phyloP scores from a whole-genome alignment of 495 filamentous ascomycete species.

The Penicillium diatomitis region DNA sequence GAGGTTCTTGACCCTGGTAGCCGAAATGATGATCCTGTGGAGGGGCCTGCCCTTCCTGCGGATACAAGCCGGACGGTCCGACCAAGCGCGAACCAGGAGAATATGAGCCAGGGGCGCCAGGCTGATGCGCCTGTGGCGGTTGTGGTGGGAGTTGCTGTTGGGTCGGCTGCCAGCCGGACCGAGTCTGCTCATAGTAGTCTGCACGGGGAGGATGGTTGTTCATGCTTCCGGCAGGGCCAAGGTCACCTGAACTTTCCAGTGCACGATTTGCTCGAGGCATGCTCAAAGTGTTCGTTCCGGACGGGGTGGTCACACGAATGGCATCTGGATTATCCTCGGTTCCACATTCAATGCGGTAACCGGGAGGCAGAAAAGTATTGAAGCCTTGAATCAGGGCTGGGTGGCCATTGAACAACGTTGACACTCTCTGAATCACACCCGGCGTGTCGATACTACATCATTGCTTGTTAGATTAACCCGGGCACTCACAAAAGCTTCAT shows the following conservation, averaged over 20 bases:
- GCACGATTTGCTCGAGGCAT: constrained; percentile 46
- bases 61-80: constrained; percentile 29
- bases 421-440: constrained; percentile 94
- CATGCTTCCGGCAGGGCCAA: constrained; percentile 25
- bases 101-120: constrained; percentile 33
- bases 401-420: constrained; percentile 92
- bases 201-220: constrained; percentile 25
- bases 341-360: constrained; percentile 95
- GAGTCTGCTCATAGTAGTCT: constrained; percentile 41
- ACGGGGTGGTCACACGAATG: constrained; percentile 94
- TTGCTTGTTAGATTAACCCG: neutral
- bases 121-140: constrained; percentile 40
- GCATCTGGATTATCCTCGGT: constrained; percentile 84
- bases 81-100: constrained; percentile 38
- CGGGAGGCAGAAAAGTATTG: constrained; percentile 95
- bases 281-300: constrained; percentile 60
- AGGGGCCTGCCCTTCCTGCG: constrained; percentile 29
- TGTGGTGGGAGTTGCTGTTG: constrained; percentile 34
- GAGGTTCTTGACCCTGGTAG: constrained; percentile 40
- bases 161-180: constrained; percentile 38
- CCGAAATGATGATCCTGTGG: constrained; percentile 35
- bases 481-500: neutral
- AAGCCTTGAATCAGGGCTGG: constrained; percentile 97
- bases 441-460: constrained; percentile 81
- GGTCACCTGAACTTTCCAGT: constrained; percentile 32